These are phyloP conservation scores for Wickerhamomyces chaumierensis DNA, from an alignment of 805 yeast species.

Conservation along the genomic window DNA sequence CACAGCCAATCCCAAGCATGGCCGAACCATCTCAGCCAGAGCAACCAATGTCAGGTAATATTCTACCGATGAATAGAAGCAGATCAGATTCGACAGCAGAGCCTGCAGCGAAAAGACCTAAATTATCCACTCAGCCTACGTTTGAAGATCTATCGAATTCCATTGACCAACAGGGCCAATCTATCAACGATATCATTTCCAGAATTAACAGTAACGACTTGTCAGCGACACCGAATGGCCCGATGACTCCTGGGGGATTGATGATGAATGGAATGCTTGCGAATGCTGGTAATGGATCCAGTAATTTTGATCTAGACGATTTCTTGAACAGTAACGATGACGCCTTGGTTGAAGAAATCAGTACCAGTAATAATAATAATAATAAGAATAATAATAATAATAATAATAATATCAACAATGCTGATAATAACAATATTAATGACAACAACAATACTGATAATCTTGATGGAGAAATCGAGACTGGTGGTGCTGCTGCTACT, in stretches of 20 bases:
- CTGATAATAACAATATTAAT: too few species aligned
- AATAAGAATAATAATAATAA: too few species aligned
- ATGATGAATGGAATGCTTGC: too few species aligned
- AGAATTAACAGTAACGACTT: conserved; percentile 9
- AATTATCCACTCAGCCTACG: conserved; percentile 3
- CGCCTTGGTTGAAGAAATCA: background rate
- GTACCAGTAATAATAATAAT: too few species aligned
- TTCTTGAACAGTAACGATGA: conserved; percentile 9
- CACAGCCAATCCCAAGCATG: background rate
- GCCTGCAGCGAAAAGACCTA: conserved; percentile 1
- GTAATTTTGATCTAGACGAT: conserved; percentile 15
- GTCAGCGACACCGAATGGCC: conserved; percentile 1
- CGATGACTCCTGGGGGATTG: too few species aligned
- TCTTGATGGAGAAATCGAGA: background rate
- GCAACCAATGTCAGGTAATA: too few species aligned
- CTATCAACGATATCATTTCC: conserved; percentile 16
- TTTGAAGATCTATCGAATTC: conserved; percentile 12
- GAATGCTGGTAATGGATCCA: background rate
- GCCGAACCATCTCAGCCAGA: conserved; percentile 1
- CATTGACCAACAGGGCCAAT: conserved; percentile 17
- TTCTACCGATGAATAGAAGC: too few species aligned
- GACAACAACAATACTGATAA: too few species aligned
- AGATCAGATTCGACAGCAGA: too few species aligned
- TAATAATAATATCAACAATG: too few species aligned
- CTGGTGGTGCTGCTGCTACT: too few species aligned